These are phyloP conservation scores for Pythium aquatile DNA, from an alignment of 352 stramenopile species.

Conservation along the genomic window DNA sequence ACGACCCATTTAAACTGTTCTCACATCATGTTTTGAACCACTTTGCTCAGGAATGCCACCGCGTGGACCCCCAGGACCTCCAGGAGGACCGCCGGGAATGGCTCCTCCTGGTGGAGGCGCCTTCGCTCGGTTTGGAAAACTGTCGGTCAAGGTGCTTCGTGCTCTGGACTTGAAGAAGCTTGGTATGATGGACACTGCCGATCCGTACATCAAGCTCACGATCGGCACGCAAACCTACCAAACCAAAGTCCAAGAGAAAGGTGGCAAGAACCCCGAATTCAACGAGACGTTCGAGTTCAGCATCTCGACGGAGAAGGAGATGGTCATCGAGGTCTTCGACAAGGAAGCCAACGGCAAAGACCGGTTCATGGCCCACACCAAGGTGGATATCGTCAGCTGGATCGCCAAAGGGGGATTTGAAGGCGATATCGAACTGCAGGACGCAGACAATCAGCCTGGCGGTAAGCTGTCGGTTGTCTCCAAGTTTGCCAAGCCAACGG, in stretches of 20 bases:
- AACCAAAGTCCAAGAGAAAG: constrained; percentile 85
- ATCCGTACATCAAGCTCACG: constrained; percentile 93
- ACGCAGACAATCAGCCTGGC: constrained; percentile 71
- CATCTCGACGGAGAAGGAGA: constrained; percentile 93
- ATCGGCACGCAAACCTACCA: constrained; percentile 83
- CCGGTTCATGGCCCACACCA: constrained; percentile 91
- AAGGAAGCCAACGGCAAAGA: constrained; percentile 90
- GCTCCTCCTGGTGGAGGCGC: constrained; percentile 40
- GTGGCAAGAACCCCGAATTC: constrained; percentile 93
- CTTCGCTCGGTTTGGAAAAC: constrained; percentile 89
- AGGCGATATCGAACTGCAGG: constrained; percentile 88
- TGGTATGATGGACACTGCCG: constrained; percentile 91
- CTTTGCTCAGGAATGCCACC: constrained; percentile 24
- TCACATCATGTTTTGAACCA: not conserved
- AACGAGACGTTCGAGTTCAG: constrained; percentile 95
- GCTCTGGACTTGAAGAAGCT: constrained; percentile 92
- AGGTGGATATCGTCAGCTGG: constrained; percentile 92
- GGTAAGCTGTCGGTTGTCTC: constrained; percentile 87
- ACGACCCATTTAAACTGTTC: not conserved
- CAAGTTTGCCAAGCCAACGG: constrained; percentile 81
- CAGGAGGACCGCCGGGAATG: constrained; percentile 24
- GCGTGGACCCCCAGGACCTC: constrained; percentile 31
- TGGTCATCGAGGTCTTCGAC: constrained; percentile 91
- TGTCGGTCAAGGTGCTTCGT: constrained; percentile 89
- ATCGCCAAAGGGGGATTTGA: constrained; percentile 91